These are phyloP conservation scores for Orbilia ellipsospora DNA, from an alignment of 2,329 filamentous ascomycete species.

Conservation along the genomic window DNA sequence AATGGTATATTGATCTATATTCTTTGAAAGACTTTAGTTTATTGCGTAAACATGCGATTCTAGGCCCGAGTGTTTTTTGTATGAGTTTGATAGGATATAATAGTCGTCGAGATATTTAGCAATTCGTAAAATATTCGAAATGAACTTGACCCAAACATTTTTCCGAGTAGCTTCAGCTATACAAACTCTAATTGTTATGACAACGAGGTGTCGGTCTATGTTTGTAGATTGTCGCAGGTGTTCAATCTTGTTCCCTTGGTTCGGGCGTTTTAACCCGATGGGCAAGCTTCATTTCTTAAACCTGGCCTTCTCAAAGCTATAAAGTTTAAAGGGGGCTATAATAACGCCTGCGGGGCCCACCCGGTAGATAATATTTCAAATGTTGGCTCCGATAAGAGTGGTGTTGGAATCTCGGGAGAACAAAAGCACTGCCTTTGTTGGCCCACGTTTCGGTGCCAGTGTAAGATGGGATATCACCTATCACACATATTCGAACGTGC, in stretches of 20 bases:
- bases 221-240: conserved; percentile 14
- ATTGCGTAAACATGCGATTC: conserved; percentile 18
- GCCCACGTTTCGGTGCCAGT: conserved; percentile 5
- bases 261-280: neutral
- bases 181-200: conserved; percentile 34
- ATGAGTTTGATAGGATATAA: neutral
- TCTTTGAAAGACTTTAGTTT: no score
- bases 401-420: neutral
- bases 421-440: conserved; percentile 33
- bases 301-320: no score
- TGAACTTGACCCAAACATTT: conserved; percentile 3
- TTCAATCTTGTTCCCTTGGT: conserved; percentile 17
- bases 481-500: conserved; percentile 30
- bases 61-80: conserved; percentile 1
- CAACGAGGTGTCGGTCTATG: conserved; percentile 10
- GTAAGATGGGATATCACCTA: no score
- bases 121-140: conserved; percentile 30
- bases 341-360: neutral
- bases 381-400: no score
- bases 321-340: neutral
- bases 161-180: conserved; percentile 19
- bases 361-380: neutral
- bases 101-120: neutral
- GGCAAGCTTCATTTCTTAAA: no score
- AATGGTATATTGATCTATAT: no score